Evolutionary conservation across 306 rosid species (phyloP).

Genomic region (Dryas alaskensis): DNA sequence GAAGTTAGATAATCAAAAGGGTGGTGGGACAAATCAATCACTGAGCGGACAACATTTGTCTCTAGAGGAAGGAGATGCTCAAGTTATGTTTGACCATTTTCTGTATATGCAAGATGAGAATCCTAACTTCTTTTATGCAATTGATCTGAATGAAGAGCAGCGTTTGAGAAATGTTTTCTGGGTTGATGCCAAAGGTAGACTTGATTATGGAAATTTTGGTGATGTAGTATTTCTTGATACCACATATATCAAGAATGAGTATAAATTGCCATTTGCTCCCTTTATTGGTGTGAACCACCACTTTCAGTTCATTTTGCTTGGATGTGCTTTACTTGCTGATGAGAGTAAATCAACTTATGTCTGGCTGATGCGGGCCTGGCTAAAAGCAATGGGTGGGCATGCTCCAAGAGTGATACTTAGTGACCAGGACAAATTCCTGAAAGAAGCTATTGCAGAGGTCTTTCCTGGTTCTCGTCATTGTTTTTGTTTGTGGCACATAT

Average conservation of each 20-base stretch:
- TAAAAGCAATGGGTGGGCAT: constrained; percentile 41
- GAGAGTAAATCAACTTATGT: constrained; percentile 37
- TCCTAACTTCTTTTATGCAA: constrained; percentile 51
- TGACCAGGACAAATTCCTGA: constrained; percentile 37
- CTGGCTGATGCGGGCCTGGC: constrained; percentile 51
- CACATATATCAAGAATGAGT: constrained; percentile 37
- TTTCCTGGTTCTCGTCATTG: constrained; percentile 43
- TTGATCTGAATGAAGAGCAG: constrained; percentile 47
- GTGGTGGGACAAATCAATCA: constrained; percentile 18
- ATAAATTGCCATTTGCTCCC: constrained; percentile 40
- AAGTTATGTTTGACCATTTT: constrained; percentile 37
- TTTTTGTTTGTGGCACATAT: constrained; percentile 51
- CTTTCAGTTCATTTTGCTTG: constrained; percentile 38
- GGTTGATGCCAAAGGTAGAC: constrained; percentile 48
- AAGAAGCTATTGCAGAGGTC: constrained; percentile 41
- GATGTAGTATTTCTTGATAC: constrained; percentile 48
- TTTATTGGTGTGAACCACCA: constrained; percentile 53
- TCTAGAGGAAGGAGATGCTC: constrained; percentile 43
- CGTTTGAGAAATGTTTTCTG: constrained; percentile 43
- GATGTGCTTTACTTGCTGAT: constrained; percentile 46
- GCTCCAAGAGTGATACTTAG: constrained; percentile 45
- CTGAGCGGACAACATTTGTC: constrained; percentile 23
- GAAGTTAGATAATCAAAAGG: constrained; percentile 27
- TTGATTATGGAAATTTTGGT: constrained; percentile 38
- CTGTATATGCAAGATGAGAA: constrained; percentile 45